These are phyloP conservation scores for Eucalyptus shirleyi DNA, from an alignment of 345 rosid genomes.

Conservation along the genomic window DNA sequence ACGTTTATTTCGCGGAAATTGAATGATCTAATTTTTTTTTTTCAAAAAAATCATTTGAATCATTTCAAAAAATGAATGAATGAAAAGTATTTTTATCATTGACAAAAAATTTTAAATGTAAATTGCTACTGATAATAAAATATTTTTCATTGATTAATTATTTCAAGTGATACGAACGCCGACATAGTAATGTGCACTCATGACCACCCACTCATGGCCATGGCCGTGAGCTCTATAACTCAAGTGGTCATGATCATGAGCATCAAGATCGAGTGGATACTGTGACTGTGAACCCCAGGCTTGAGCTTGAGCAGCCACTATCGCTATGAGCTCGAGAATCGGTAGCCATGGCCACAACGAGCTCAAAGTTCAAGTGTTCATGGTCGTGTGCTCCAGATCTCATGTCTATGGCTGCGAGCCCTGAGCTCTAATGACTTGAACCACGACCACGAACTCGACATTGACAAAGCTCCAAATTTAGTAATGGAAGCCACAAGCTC, in stretches of 20 bases:
- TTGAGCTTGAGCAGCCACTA: not conserved
- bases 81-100: too few species aligned
- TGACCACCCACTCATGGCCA: too few species aligned
- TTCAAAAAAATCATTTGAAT: too few species aligned
- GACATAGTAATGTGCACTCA: too few species aligned
- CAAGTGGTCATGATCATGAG: too few species aligned
- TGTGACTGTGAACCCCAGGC: not conserved
- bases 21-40: too few species aligned
- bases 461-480: not conserved
- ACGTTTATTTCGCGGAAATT: accelerated
- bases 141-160: too few species aligned
- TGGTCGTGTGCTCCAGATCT: not conserved
- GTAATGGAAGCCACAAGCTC: not conserved
- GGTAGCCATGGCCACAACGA: not conserved
- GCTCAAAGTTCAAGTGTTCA: not conserved
- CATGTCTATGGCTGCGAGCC: not conserved
- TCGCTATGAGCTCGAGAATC: not conserved
- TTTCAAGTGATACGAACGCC: accelerated
- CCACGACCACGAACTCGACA: not conserved
- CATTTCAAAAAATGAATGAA: accelerated
- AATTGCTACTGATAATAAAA: accelerated
- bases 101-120: too few species aligned
- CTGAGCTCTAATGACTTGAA: too few species aligned
- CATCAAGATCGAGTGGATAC: too few species aligned
- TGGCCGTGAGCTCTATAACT: too few species aligned